phyloP scores from a whole-genome alignment of 2,329 filamentous ascomycete species.

The Colletotrichum tabaci region DNA sequence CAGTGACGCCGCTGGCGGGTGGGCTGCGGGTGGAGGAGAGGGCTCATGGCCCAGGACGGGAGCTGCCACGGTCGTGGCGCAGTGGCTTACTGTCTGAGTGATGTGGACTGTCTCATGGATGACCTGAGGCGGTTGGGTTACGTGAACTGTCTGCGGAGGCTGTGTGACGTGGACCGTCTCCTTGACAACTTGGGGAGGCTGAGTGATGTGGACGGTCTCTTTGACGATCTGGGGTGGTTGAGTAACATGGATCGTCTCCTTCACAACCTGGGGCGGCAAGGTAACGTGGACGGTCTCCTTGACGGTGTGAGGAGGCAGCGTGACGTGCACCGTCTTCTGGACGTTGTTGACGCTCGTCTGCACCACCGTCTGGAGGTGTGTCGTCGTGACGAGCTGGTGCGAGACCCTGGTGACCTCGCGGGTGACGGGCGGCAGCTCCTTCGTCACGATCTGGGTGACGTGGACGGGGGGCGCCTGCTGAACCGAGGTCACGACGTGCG shows the following conservation, averaged over 20 bases:
- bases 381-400: conserved; percentile 9
- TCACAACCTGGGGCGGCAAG: neutral
- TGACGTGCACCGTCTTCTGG: conserved; percentile 19
- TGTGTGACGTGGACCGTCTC: conserved; percentile 27
- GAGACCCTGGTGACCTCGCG: conserved; percentile 20
- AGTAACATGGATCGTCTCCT: conserved; percentile 27
- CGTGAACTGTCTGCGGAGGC: conserved; percentile 12
- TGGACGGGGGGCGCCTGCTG: conserved; percentile 8
- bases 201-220: conserved; percentile 32
- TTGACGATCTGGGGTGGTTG: conserved; percentile 28
- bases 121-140: conserved; percentile 18
- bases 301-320: conserved; percentile 12
- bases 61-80: conserved; percentile 16
- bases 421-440: conserved; percentile 14
- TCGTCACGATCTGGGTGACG: conserved; percentile 15
- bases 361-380: conserved; percentile 18
- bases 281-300: conserved; percentile 34
- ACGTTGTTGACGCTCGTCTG: conserved; percentile 19
- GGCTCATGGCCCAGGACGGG: conserved; percentile 1
- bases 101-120: conserved; percentile 17
- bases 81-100: conserved; percentile 28
- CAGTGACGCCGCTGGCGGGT: conserved; percentile 1
- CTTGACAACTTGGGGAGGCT: conserved; percentile 19
- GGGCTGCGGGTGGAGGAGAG: conserved; percentile 18
- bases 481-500: conserved; percentile 20